phyloP scores from a whole-genome alignment of 1,284 basidiomycete genomes.

The Trichosporon ovoides region DNA sequence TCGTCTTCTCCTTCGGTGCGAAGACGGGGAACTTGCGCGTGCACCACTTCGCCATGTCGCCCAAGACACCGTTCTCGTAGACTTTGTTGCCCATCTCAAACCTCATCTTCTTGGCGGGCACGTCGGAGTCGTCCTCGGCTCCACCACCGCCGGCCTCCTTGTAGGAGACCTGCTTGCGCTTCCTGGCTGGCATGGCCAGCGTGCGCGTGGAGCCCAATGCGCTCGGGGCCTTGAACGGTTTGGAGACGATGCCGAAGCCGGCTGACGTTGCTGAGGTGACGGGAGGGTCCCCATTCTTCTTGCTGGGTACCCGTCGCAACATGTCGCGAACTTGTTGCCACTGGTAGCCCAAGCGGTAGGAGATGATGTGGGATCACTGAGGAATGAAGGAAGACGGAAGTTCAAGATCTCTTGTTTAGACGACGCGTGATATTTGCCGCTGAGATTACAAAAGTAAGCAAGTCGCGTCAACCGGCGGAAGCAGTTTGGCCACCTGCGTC shows the following conservation, averaged over 20 bases:
- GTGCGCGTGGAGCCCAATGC: constrained; percentile 44
- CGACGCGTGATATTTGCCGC: constrained; percentile 2
- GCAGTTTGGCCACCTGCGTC: constrained; percentile 19
- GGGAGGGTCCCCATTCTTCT: constrained; percentile 28
- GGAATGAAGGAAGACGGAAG: neutral
- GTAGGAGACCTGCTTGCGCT: constrained; percentile 76
- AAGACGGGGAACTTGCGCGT: constrained; percentile 76
- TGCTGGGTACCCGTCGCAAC: constrained; percentile 30
- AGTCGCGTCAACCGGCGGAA: constrained; percentile 26
- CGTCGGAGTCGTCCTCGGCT: constrained; percentile 54
- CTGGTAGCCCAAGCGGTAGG: too few species aligned
- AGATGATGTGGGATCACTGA: neutral
- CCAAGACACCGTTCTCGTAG: constrained; percentile 48
- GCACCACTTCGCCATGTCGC: constrained; percentile 51
- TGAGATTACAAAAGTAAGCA: neutral
- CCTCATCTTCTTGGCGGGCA: constrained; percentile 55
- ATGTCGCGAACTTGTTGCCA: constrained; percentile 25
- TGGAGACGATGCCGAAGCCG: constrained; percentile 49
- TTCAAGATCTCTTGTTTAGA: neutral
- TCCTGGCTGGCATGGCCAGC: constrained; percentile 61
- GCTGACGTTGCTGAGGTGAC: constrained; percentile 41
- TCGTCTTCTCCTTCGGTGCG: constrained; percentile 70
- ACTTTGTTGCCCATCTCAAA: constrained; percentile 51
- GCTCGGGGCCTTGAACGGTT: constrained; percentile 73
- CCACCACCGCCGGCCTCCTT: constrained; percentile 57